A percentile compares a stretch with the other conserved stretches of the same genome.
Evolutionary conservation across 305 asterid species (phyloP).

Genomic region (Ruellia speciosa): DNA sequence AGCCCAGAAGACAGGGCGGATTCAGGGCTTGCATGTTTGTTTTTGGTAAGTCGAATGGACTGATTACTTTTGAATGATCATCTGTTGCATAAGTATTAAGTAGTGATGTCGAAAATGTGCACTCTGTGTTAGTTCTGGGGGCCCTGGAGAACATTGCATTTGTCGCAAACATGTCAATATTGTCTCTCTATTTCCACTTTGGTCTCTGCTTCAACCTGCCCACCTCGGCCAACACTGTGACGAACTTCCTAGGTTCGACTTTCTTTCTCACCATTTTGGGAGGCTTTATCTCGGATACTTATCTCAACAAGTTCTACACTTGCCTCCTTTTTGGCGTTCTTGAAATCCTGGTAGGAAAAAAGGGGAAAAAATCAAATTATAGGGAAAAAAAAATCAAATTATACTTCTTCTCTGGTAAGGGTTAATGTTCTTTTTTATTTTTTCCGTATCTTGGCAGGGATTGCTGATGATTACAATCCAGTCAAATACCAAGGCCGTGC

Average conservation of each 20-base stretch:
- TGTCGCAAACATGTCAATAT: constrained; percentile 31
- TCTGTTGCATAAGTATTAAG: background rate
- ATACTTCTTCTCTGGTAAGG: background rate
- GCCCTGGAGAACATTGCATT: constrained; percentile 33
- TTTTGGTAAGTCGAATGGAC: constrained; percentile 21
- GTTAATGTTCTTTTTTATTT: background rate
- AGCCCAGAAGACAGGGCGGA: constrained; percentile 25
- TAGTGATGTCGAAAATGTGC: background rate
- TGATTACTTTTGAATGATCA: background rate
- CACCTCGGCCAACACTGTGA: constrained; percentile 29
- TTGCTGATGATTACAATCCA: constrained; percentile 38
- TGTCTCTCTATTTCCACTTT: constrained; percentile 31
- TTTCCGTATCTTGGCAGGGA: constrained; percentile 27
- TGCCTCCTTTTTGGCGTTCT: constrained; percentile 34
- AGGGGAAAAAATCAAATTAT: too few relatives aligned
- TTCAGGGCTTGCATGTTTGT: constrained; percentile 34
- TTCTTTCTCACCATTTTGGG: constrained; percentile 35
- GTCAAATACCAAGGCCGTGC: constrained; percentile 32
- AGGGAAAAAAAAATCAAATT: background rate
- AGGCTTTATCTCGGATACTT: constrained; percentile 36
- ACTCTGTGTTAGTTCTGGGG: constrained; percentile 23
- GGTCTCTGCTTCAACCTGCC: constrained; percentile 20
- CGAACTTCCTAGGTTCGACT: constrained; percentile 37
- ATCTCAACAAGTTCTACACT: constrained; percentile 29
- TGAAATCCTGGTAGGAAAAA: constrained; percentile 21